phyloP scores from a whole-genome alignment of 2,329 filamentous ascomycete species.

The Phaeoacremonium minimum region DNA sequence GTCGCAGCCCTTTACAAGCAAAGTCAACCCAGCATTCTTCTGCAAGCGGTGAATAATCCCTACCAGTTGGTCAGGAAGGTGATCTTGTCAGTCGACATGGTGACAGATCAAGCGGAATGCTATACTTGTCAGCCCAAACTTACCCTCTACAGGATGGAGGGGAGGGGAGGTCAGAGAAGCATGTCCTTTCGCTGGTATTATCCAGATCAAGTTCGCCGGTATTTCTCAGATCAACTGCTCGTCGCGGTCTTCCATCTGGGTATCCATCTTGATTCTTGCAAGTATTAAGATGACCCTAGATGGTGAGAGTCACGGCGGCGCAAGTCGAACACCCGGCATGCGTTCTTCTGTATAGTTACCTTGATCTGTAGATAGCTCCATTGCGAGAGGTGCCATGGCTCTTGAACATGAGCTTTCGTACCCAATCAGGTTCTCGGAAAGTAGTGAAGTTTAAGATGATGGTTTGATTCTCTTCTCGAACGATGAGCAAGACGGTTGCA shows the following conservation, averaged over 20 bases:
- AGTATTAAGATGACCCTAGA: conserved; percentile 5
- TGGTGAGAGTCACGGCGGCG: conserved; percentile 28
- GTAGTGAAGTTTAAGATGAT: no score
- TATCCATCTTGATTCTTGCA: conserved; percentile 6
- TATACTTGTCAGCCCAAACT: conserved; percentile 44
- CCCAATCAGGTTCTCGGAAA: background rate
- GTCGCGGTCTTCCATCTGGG: no score
- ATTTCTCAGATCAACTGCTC: conserved; percentile 62
- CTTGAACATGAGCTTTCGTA: background rate
- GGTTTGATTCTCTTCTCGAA: no score
- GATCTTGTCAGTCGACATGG: conserved; percentile 80
- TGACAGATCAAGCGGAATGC: conserved; percentile 38
- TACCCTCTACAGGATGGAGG: conserved; percentile 15
- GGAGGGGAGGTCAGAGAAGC: conserved; percentile 56
- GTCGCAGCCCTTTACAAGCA: conserved; percentile 63
- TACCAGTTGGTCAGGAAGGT: conserved; percentile 84
- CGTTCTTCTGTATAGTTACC: conserved; percentile 41
- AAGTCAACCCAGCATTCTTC: no score
- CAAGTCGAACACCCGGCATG: conserved; percentile 40
- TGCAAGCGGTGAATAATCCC: no score
- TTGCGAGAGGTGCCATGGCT: conserved; percentile 18
- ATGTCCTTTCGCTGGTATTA: conserved; percentile 73
- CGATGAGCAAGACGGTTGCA: no score
- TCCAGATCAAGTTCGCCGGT: conserved; percentile 71
- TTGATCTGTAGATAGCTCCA: conserved; percentile 32